Conservation (phyloP, 306 rosid species). For the Inga leiocalycina region DNA sequence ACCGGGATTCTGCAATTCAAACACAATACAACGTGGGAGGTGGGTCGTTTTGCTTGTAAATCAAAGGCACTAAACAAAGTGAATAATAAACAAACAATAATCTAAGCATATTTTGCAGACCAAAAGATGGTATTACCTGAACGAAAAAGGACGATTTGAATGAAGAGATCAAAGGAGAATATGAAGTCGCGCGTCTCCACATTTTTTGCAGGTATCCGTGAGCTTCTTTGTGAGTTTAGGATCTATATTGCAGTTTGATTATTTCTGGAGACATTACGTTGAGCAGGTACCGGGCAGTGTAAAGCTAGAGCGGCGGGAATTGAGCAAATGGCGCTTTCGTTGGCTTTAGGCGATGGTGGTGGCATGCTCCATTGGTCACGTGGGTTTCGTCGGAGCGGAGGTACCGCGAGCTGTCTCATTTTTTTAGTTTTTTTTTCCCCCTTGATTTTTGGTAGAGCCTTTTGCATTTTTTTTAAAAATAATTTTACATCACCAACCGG, state of each 20-base stretch:
- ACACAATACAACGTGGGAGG: not conserved
- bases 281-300: slow-evolving; percentile 12
- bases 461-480: too few species aligned
- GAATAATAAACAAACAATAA: not conserved
- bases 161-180: slow-evolving; percentile 39
- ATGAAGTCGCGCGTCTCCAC: slow-evolving; percentile 63
- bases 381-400: not conserved
- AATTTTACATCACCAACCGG: too few species aligned
- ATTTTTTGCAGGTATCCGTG: slow-evolving; percentile 12
- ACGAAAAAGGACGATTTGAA: slow-evolving; percentile 36
- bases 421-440: too few species aligned
- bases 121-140: slow-evolving; percentile 34
- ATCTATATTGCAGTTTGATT: not conserved
- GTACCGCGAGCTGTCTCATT: not conserved
- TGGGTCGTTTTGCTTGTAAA: not conserved
- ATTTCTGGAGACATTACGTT: slow-evolving; percentile 36
- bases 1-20: not conserved
- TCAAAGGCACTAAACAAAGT: not conserved
- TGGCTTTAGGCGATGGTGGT: not conserved
- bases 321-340: slow-evolving; percentile 4
- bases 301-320: not conserved
- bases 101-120: not conserved
- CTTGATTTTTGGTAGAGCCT: too few species aligned
- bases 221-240: not conserved
- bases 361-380: not conserved